Conservation (phyloP, 78 protist genomes). For the Dictyostelium discoideum region dicty_2.7 NC_007088.5:6776501-6777000, state of each 20-base stretch:
- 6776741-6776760: constrained; percentile 1
- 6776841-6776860: not conserved
- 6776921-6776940: not conserved
- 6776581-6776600: constrained; percentile 30
- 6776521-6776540: constrained; percentile 21
- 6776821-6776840: not conserved
- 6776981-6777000: constrained; percentile 42
- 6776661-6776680: constrained; percentile 31
- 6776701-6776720: constrained; percentile 69
- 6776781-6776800: constrained; percentile 16
- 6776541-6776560: constrained; percentile 60
- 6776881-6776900: not conserved
- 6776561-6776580: constrained; percentile 59
- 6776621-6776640: constrained; percentile 15
- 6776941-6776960: not conserved
- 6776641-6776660: constrained; percentile 2
- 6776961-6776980: not conserved
- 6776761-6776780: constrained; percentile 31
- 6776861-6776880: not conserved
- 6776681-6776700: not conserved
- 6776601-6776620: constrained; percentile 71
- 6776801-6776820: not conserved
- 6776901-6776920: not conserved
- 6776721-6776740: constrained; percentile 72
- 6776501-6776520: constrained; percentile 34